Base-by-base conservation (phyloP, 164 flowering plant species). In the Santalum album region DNA sequence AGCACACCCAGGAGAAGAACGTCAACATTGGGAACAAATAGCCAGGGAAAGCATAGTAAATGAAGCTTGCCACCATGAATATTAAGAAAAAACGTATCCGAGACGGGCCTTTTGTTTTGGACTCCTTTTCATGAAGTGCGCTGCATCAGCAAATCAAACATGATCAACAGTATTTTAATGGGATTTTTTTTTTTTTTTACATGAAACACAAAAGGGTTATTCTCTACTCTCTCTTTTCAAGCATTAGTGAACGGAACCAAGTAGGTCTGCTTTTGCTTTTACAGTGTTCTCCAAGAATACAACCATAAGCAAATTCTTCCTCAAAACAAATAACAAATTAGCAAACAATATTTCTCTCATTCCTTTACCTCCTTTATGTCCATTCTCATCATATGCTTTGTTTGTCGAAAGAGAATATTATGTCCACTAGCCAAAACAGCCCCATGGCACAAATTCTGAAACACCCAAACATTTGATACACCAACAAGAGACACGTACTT, bases 291-390 rank as follows among this genome's bases (percentile, higher is more conserved):
- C 19, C 25, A 2, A 7, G 43, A 32, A 18, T 44, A 44, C 19
- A 55, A n/a, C 7, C 9, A 25, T 22, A 19, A 11, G 25, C 35
- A 52, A 45, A 66, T 47, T 60, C 65, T 39, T 38, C 54, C 62
- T 32, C n/a, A 58, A n/a, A 40, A 53, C 23, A 20, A 24, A 43
- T 42, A 54, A 38, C 49, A 42, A 25, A 4, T 55, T 14, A 16
- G 26, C 20, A 25, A 42, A 42, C 12, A 34, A 11, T 53, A 20
- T 22, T 32, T 20, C 26, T 21, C 21, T 44, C 55, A 16, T 38
- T 38, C 24, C 2, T 53, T 38, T 36, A 16, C 46, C 25, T 32
- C 7, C 29, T 53, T 16, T 53, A 20, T 53, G 22, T 36, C 18
- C 27, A 7, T 17, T 1, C 26, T 21, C 21, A n/a, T n/a, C n/a